Base-by-base conservation (phyloP, 352 stramenopile genomes). In the Globisporangium nodosum region DNA sequence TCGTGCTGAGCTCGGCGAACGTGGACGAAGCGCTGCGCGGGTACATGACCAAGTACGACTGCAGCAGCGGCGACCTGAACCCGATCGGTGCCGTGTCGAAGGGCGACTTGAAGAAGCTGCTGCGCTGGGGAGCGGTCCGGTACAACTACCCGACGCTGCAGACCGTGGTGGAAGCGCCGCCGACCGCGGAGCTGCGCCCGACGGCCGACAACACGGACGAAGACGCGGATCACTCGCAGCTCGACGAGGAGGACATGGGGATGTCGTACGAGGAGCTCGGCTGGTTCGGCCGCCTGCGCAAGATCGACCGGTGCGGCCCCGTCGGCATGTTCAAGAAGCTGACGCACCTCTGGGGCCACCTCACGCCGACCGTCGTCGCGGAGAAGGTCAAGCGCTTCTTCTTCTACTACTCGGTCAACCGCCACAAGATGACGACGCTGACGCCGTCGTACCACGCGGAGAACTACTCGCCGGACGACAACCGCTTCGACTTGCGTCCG, bases 31-130 rank as follows among this genome's bases (percentile, higher is more conserved):
- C 92, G 0, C 78, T 99, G 47, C 90, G 97, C 54, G 97, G 97
- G 31, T 99, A 99, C 80, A 98, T 99, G 93, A 99, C 97, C 48
- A 99, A 99, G 76, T 99, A 99, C 63, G 97, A 99, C 80, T 99
- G 97, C 75, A 98, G 90, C 63, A 97, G 87, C 56, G 97, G 96
- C 13, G 97, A 99, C 69, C 66, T 99, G 52, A 99, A 99, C 73
- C 97, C 97, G 2, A 99, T 99, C 65, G 97, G 97, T 35, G 94
- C 87, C 0, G 97, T 99, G 48, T 98, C 85, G 15, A 97, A 97
- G 69, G 72, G 86, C 21, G 96, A 99, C 67, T 68, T 99, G 35
- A 99, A 99, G 74, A 92, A 93, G 18, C 90, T 99, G 61, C 70
- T 99, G n/a, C 63, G 83, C 20, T 99, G 88, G 82, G 90, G 88